Evolutionary conservation across 176 grass and related monocot genomes (phyloP).

Genomic region (Dactylis glomerata): DNA sequence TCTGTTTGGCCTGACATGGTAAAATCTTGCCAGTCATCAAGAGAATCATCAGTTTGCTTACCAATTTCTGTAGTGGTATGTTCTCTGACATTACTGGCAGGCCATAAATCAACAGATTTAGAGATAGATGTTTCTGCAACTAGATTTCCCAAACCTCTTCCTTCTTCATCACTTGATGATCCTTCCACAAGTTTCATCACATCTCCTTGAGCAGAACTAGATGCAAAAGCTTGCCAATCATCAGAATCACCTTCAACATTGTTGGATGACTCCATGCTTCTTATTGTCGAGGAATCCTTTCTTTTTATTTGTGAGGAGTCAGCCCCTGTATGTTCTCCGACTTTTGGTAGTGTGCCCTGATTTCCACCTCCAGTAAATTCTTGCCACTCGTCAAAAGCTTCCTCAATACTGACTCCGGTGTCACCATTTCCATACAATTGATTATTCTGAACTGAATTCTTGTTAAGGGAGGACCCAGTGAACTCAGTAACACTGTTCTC

Average conservation of each 20-base stretch:
- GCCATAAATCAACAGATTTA: constrained; percentile 45
- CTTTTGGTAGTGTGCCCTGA: constrained; percentile 31
- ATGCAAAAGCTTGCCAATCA: constrained; percentile 65
- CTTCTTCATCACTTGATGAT: neutral
- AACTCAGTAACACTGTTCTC: constrained; percentile 36
- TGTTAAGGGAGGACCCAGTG: constrained; percentile 10
- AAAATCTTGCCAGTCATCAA: constrained; percentile 72
- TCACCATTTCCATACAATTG: constrained; percentile 26
- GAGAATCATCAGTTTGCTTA: constrained; percentile 42
- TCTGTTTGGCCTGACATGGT: constrained; percentile 38
- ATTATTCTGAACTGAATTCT: constrained; percentile 25
- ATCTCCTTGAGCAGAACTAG: constrained; percentile 49
- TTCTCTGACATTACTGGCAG: constrained; percentile 27
- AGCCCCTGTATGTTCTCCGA: neutral
- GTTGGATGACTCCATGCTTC: constrained; percentile 37
- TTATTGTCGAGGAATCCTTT: constrained; percentile 29
- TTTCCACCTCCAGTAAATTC: constrained; percentile 37
- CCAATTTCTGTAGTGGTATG: constrained; percentile 16
- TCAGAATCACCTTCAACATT: constrained; percentile 34
- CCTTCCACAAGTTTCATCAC: neutral
- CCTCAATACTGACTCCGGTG: constrained; percentile 26
- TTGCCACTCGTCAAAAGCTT: constrained; percentile 63
- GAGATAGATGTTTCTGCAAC: constrained; percentile 22
- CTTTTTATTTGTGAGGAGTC: constrained; percentile 41
- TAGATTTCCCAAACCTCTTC: constrained; percentile 14